A percentile compares a stretch with the other conserved stretches of the same genome.
These are phyloP conservation scores for Balakata baccata DNA, from an alignment of 345 rosid genomes.

Conservation along the genomic window DNA sequence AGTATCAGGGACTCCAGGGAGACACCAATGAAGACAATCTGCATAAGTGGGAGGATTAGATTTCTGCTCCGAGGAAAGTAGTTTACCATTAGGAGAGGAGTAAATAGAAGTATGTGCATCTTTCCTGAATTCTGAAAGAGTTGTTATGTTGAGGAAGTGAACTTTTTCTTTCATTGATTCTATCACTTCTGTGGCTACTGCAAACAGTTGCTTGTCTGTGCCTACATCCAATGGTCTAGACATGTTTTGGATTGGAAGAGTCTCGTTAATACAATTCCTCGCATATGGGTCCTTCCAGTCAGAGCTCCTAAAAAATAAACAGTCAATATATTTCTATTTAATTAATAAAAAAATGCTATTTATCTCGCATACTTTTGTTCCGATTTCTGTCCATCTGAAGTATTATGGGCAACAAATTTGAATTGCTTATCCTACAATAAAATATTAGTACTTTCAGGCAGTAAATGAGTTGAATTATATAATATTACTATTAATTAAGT, in stretches of 20 bases:
- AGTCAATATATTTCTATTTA: too few species aligned
- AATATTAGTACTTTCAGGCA: too few species aligned
- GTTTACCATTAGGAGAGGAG: slow-evolving; percentile 3
- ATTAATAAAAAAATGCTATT: too few species aligned
- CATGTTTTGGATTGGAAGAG: slow-evolving; percentile 4
- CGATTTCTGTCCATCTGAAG: too few species aligned
- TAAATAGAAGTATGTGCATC: slow-evolving; percentile 27
- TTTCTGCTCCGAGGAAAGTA: slow-evolving; percentile 4
- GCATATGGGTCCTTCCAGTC: slow-evolving; percentile 16
- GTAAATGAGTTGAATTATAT: too few species aligned
- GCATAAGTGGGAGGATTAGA: slow-evolving; percentile 10
- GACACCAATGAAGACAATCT: slow-evolving; percentile 28
- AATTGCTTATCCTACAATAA: too few species aligned
- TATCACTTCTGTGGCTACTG: neutral
- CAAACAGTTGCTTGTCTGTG: slow-evolving; percentile 9
- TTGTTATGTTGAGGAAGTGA: slow-evolving; percentile 20
- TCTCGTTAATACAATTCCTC: slow-evolving; percentile 17
- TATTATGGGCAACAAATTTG: too few species aligned
- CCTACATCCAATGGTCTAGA: slow-evolving; percentile 7
- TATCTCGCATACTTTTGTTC: too few species aligned
- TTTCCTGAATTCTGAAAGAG: slow-evolving; percentile 23
- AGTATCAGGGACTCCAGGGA: slow-evolving; percentile 25
- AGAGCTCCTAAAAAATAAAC: slow-evolving; percentile 7
- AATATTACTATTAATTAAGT: too few species aligned
- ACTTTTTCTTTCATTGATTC: slow-evolving; percentile 19